Base-by-base conservation (phyloP, 352 stramenopile genomes). In the Phytopythium helicoides region DNA sequence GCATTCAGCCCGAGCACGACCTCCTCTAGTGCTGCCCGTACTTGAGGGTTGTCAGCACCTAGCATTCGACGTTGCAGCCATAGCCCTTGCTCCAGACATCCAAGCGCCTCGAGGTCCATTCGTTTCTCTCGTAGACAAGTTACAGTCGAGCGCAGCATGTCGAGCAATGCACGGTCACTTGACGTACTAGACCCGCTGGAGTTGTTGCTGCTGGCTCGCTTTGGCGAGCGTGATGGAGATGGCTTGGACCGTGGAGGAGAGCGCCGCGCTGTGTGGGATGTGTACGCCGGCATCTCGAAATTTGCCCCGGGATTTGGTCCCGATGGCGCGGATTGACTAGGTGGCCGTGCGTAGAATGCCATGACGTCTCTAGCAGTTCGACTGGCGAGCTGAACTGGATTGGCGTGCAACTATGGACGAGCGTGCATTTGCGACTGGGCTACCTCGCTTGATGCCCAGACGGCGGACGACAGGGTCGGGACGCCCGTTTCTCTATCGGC, bases 61-160 rank as follows among this genome's bases (percentile, higher is more conserved):
- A 91, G 86, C 76, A 93, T 89, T 8, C 79, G 73, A 3, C 77
- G 71, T 54, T 91, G 85, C 5, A 93, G 65, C 76, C 77, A 89
- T 6, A 91, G 61, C 33, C 66, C 79, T 40, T 93, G 82, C 51
- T 93, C 82, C 18, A 91, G 42, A 51, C 80, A 89, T 3, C 76
- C 76, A 14, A 93, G 56, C 12, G 82, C 82, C 53, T 93, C 76
- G 16, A 91, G 35, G 47, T 91, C 72, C 73, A 93, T 87, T 22
- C 80, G 58, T 51, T 91, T 89, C 18, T 89, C 63, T 39, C 85
- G 76, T 21, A 92, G 64, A 45, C 75, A 87, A 37, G 64, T 71
- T 1, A 86, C 73, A 3, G 80, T 92, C 25, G 77, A 86, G 15
- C 36, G 75, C 22, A 92, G 60, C 79, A 92, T 92, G 23, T 82